Evolutionary conservation across 306 rosid species (phyloP).

Genomic region (Corylus avellana): DNA sequence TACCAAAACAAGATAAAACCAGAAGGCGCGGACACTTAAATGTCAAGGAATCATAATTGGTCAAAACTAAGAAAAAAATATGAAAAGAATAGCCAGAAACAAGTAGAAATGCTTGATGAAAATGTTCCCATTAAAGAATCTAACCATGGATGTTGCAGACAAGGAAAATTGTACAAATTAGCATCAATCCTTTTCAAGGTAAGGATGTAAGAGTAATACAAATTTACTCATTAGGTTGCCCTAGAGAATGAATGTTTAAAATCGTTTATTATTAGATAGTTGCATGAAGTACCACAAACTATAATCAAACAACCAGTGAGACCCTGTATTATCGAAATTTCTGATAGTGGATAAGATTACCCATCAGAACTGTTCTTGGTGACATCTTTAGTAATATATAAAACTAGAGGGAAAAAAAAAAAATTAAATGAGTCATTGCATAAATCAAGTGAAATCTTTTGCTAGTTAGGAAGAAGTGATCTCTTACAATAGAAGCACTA

Average conservation of each 20-base stretch:
- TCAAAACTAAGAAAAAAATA: neutral
- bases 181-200: too few species aligned
- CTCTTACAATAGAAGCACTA: neutral
- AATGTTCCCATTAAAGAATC: too few species aligned
- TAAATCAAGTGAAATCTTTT: too few species aligned
- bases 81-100: neutral
- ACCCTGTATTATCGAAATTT: neutral
- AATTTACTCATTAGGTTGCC: neutral
- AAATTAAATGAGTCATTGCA: too few species aligned
- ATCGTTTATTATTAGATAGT: too few species aligned
- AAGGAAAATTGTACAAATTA: too few species aligned
- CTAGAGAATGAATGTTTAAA: neutral
- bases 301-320: neutral
- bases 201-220: too few species aligned
- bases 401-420: too few species aligned
- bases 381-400: neutral
- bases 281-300: neutral
- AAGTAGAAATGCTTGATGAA: too few species aligned
- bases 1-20: neutral
- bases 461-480: neutral
- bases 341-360: neutral
- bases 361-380: neutral
- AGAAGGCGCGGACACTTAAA: neutral
- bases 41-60: neutral
- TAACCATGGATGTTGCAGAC: too few species aligned